Percentiles rank a stretch among this genome's conserved stretches.
Evolutionary conservation across 2,329 filamentous ascomycete genomes (phyloP).

Genomic region (Xylaria sp.): DNA sequence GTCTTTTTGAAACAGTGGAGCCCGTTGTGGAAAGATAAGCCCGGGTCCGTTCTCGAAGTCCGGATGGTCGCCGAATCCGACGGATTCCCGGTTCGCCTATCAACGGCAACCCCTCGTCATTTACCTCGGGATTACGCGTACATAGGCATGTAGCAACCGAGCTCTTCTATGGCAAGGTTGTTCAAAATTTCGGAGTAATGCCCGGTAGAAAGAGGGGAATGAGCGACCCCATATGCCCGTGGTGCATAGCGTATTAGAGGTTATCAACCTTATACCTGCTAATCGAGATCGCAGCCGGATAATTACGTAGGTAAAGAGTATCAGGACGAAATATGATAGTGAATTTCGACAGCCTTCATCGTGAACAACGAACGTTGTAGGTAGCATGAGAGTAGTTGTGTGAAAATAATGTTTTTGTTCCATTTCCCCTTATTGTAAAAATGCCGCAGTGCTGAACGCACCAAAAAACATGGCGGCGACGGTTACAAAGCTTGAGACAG

Average conservation of each 20-base stretch:
- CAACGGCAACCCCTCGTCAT: not conserved
- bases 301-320: not conserved
- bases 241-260: not conserved
- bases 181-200: not conserved
- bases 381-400: not conserved
- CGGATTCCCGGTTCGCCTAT: not conserved
- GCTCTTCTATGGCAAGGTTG: not conserved
- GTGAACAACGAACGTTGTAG: not conserved
- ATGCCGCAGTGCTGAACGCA: conserved; percentile 52
- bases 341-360: not conserved
- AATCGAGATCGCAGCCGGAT: not conserved
- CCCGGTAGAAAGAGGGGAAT: not conserved
- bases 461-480: conserved; percentile 67
- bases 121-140: not conserved
- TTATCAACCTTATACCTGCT: not conserved
- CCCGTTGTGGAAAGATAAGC: conserved; percentile 12
- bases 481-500: conserved; percentile 69
- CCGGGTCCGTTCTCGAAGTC: conserved; percentile 13
- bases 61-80: conserved; percentile 24
- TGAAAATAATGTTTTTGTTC: not conserved
- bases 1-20: conserved; percentile 25
- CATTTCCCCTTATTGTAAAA: conserved; percentile 25
- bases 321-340: not conserved
- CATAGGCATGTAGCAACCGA: not conserved
- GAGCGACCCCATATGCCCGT: not conserved